phyloP scores from a whole-genome alignment of 768 basidiomycete genomes.

The Fibroporia radiculosa region DNA sequence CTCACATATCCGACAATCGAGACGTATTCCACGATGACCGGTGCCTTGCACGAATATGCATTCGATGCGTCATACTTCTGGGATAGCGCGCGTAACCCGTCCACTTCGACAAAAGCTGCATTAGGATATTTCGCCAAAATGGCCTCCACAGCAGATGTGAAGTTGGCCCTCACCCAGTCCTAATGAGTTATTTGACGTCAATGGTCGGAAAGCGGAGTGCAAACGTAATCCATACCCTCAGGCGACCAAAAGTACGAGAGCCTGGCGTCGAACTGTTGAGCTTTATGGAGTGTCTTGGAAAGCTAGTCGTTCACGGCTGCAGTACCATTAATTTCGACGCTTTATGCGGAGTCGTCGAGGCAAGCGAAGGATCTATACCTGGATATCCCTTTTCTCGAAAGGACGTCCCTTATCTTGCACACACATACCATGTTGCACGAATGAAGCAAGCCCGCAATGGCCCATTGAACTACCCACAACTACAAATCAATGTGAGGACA shows the following conservation, averaged over 20 bases:
- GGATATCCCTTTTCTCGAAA: slow-evolving; percentile 27
- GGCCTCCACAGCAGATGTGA: slow-evolving; percentile 26
- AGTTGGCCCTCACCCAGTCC: slow-evolving; percentile 32
- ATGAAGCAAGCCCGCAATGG: slow-evolving; percentile 23
- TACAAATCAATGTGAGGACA: slow-evolving; percentile 29
- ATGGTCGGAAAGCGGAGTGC: slow-evolving; percentile 13
- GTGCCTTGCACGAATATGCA: slow-evolving; percentile 10
- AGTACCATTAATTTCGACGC: slow-evolving; percentile 25
- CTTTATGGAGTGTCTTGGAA: slow-evolving; percentile 23
- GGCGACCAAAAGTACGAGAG: slow-evolving; percentile 19
- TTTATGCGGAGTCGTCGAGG: slow-evolving; percentile 17
- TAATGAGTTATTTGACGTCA: slow-evolving; percentile 25
- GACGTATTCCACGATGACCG: slow-evolving; percentile 32
- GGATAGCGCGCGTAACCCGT: slow-evolving; percentile 32
- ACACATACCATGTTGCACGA: slow-evolving; percentile 8
- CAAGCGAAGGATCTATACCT: background rate
- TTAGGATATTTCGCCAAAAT: slow-evolving; percentile 5
- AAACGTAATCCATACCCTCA: slow-evolving; percentile 18
- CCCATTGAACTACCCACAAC: slow-evolving; percentile 28
- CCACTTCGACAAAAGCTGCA: slow-evolving; percentile 25
- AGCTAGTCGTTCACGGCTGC: slow-evolving; percentile 21
- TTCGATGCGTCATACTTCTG: slow-evolving; percentile 35
- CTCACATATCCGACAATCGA: slow-evolving; percentile 20
- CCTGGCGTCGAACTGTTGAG: slow-evolving; percentile 14
- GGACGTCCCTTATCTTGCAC: slow-evolving; percentile 16